Conservation (phyloP, 352 stramenopile species). For the Phytophthora sp. region DNA sequence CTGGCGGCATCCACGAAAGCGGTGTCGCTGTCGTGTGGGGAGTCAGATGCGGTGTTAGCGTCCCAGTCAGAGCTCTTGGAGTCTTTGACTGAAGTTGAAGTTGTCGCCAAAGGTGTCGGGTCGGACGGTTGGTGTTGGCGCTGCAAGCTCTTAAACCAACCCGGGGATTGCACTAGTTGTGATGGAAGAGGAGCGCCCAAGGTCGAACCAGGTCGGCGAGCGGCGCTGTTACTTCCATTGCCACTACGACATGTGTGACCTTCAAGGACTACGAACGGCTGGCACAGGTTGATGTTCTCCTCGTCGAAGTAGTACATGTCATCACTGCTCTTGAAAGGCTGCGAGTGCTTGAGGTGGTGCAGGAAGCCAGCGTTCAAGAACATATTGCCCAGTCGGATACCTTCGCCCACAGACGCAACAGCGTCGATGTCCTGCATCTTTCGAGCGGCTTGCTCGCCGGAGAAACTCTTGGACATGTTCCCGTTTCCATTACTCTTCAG, state of each 20-base stretch:
- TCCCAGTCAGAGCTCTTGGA: conserved; percentile 15
- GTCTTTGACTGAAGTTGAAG: conserved; percentile 15
- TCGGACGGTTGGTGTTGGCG: conserved; percentile 30
- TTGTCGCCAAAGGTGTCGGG: conserved; percentile 1
- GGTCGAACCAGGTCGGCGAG: conserved; percentile 27
- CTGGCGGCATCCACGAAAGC: conserved; percentile 28
- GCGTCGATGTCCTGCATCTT: conserved; percentile 54
- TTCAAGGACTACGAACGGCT: conserved; percentile 46
- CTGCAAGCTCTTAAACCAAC: conserved; percentile 38
- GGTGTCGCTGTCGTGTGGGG: conserved; percentile 18
- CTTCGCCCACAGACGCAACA: conserved; percentile 44
- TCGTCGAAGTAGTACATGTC: conserved; percentile 61
- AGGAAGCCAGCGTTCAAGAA: conserved; percentile 64
- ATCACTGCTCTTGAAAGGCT: conserved; percentile 41
- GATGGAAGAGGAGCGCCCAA: conserved; percentile 30
- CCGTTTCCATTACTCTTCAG: conserved; percentile 23
- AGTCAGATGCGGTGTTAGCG: conserved; percentile 10
- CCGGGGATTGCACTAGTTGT: conserved; percentile 38
- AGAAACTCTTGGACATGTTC: conserved; percentile 33
- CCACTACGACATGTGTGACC: conserved; percentile 19
- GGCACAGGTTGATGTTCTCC: conserved; percentile 37
- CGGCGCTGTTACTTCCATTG: neutral
- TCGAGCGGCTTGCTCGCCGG: conserved; percentile 23
- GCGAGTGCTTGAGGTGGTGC: conserved; percentile 60
- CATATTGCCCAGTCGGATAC: conserved; percentile 54